Base-by-base conservation (phyloP, 768 basidiomycete species). In the Boletus rex-veris region DNA sequence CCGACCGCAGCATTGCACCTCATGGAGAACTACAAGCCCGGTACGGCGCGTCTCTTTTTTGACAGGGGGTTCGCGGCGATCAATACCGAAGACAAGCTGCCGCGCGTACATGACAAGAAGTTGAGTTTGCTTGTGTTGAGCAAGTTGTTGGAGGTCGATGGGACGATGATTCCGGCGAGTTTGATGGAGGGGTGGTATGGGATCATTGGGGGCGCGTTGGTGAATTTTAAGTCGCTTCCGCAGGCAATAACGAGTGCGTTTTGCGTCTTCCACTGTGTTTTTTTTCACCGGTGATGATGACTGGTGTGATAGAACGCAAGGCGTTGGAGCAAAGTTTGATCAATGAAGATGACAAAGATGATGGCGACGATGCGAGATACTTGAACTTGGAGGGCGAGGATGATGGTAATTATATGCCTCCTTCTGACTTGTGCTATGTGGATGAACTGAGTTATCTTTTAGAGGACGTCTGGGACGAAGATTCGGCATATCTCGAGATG, bases 401-500 rank as follows among this genome's bases (percentile, higher is more conserved):
- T 16, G 86, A 86, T 62, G 83, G 84, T 79, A 51, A 54, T 10
- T 73, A 60, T 12, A 14, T 16, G 8, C 30, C 18, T 21, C 21
- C 39, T 35, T 5, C 35, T 18, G 28, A 19, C 18, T 18, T 30
- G 33, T 31, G 14, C 11, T 26, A 46, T 31, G 4, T 7, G 31
- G 3, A 30, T 18, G 36, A 40, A 28, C 37, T 42, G 19, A 18
- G 40, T 19, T n/a, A 15, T 43, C 2, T 18, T 36, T 56, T 60
- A 85, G 91, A 90, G 65, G 92, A 95, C 68, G 90, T 93, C 15
- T 92, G 88, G 85, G 92, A 94, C 63, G 86, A 90, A 54, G 90
- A 92, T 61, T 91, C 90, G 8, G 89, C 87, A 7, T 95, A 93
- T 66, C 77, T 92, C 41, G 91, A 94, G 68, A 74, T 92, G 78